Percentiles rank a stretch among this genome's conserved stretches.
Evolutionary conservation across 2,329 filamentous ascomycete genomes (phyloP).

Genomic region (Phialophora expanda): DNA sequence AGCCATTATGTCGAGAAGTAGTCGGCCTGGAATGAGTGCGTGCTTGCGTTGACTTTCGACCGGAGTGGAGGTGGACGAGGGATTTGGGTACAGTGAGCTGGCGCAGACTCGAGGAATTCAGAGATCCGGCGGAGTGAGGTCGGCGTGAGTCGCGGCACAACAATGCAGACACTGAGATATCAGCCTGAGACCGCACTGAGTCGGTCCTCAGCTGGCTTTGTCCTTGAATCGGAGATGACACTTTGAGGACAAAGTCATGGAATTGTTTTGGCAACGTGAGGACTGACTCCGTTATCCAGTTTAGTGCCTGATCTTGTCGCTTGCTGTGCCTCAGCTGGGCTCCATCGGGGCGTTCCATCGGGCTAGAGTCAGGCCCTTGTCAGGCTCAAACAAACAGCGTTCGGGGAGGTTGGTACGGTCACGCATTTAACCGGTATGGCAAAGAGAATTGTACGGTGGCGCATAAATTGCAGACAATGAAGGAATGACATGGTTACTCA

Average conservation of each 20-base stretch:
- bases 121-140: slow-evolving; percentile 16
- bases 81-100: slow-evolving; percentile 20
- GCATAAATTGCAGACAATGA: neutral
- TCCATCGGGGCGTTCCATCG: neutral
- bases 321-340: slow-evolving; percentile 14
- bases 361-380: neutral
- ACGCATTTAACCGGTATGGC: neutral
- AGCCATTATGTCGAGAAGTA: slow-evolving; percentile 27
- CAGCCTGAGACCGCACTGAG: slow-evolving; percentile 5
- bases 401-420: neutral
- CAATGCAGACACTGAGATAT: slow-evolving; percentile 3
- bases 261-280: slow-evolving; percentile 12
- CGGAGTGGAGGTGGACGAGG: slow-evolving; percentile 10
- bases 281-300: slow-evolving; percentile 15
- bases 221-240: neutral
- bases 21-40: neutral
- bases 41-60: neutral
- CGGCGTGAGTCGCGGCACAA: slow-evolving; percentile 2
- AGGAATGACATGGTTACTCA: neutral
- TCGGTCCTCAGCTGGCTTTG: slow-evolving; percentile 4
- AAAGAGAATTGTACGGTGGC: neutral
- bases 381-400: neutral
- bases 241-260: slow-evolving; percentile 10
- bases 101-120: slow-evolving; percentile 17
- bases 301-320: slow-evolving; percentile 16